Base-by-base conservation (phyloP, 768 basidiomycete species). In the Boletellus ananiceps region DNA sequence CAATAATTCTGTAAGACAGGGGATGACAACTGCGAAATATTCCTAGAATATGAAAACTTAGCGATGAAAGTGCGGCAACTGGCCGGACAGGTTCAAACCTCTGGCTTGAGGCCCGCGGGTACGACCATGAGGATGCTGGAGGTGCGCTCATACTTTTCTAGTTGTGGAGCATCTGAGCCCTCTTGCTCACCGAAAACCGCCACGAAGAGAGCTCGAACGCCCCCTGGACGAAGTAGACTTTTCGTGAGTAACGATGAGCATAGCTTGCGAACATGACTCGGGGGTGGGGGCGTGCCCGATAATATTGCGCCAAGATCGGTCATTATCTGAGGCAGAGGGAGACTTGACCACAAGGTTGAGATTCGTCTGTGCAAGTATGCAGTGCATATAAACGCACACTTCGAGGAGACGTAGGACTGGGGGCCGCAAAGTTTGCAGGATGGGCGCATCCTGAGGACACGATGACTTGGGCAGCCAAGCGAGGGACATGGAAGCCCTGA, bases 131-230 rank as follows among this genome's bases (percentile, higher is more conserved):
- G 62, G 16, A 89, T 74, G 6, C 71, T 73, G 16, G 87, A 76
- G 29, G 91, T 72, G 47, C 84, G 83, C 50, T 92, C 85, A 25
- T 93, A 72, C 61, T 86, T 88, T 51, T 86, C 80, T 4, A 88
- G 58, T 2, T 76, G 74, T 2, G 78, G 72, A 46, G 82, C 79
- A 4, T 79, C 80, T 0, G 66, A 61, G 3, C 52, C 53, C 16
- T 81, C 80, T 32, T 78, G 77, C 37, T 83, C 84, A 2, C 83
- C 81, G 46, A 92, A 83, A 1, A 90, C 70, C 9, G 86, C 84
- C 9, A 75, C 73, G 54, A 80, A 83, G 16, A 93, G 74, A 0
- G 86, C 87, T 25, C 71, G 73, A 1, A 92, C 74, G 1, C 91
- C 91, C 19, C 81, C 78, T 0, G 82, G 79, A 18, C 86, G 80